phyloP scores from a whole-genome alignment of 495 filamentous ascomycete genomes.

The Schizothecium vesticola region DNA sequence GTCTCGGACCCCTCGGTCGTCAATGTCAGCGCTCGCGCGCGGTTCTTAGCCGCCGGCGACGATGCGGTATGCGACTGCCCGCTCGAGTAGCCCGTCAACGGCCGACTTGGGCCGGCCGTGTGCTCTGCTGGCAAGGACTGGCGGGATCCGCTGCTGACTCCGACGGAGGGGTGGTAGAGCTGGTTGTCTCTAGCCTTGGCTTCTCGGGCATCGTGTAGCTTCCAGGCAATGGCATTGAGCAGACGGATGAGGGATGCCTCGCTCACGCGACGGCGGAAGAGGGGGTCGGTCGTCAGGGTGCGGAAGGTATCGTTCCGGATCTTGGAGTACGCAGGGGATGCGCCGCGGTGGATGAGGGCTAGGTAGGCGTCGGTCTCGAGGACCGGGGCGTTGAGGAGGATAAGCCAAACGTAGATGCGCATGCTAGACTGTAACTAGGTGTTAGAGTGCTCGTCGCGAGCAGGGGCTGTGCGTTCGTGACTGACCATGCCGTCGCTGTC shows the following conservation, averaged over 20 bases:
- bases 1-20: constrained; percentile 55
- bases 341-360: constrained; percentile 81
- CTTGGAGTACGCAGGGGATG: constrained; percentile 90
- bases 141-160: constrained; percentile 26
- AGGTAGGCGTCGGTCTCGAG: constrained; percentile 83
- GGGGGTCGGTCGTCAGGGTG: constrained; percentile 88
- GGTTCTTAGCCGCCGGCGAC: constrained; percentile 46
- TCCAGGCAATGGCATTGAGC: constrained; percentile 96
- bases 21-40: constrained; percentile 47
- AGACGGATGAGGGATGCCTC: constrained; percentile 93
- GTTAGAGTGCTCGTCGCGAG: constrained; percentile 3
- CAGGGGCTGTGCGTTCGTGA: not conserved
- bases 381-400: constrained; percentile 79
- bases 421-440: constrained; percentile 64
- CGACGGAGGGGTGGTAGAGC: constrained; percentile 18
- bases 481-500: constrained; percentile 88
- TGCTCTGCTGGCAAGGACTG: constrained; percentile 27
- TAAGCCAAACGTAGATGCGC: constrained; percentile 92
- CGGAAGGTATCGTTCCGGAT: constrained; percentile 98
- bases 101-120: constrained; percentile 27
- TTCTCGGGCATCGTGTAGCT: constrained; percentile 69
- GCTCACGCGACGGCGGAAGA: constrained; percentile 90
- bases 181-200: constrained; percentile 6
- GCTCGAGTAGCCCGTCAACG: constrained; percentile 23
- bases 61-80: constrained; percentile 36